Conservation (phyloP, 148 eudicot genomes). For the Linanthus parryae region DNA sequence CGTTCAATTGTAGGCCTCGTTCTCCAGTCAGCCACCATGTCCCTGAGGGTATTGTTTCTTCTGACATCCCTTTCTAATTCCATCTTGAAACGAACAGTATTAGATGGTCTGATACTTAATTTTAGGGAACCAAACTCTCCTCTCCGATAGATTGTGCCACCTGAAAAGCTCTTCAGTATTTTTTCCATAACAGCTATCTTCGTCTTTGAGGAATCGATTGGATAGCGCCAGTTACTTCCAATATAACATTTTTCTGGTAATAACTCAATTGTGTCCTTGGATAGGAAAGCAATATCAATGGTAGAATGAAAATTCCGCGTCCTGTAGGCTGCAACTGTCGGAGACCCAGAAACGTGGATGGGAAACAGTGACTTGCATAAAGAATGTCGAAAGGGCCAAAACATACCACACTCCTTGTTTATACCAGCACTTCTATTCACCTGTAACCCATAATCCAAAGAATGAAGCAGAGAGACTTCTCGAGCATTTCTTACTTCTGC, state of each 20-base stretch:
- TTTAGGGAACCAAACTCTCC: slow-evolving; percentile 19
- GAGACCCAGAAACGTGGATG: slow-evolving; percentile 42
- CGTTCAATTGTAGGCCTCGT: slow-evolving; percentile 49
- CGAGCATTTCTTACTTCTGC: slow-evolving; percentile 40
- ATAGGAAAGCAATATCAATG: slow-evolving; percentile 20
- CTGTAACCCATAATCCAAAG: slow-evolving; percentile 19
- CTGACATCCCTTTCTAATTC: slow-evolving; percentile 39
- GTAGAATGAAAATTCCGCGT: slow-evolving; percentile 19
- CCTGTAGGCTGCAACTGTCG: slow-evolving; percentile 39
- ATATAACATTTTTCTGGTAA: slow-evolving; percentile 41
- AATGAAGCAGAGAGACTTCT: slow-evolving; percentile 32
- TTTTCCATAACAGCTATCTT: slow-evolving; percentile 29
- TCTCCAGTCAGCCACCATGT: slow-evolving; percentile 49
- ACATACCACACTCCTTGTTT: slow-evolving; percentile 4
- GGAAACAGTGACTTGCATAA: slow-evolving; percentile 35
- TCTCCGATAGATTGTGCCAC: slow-evolving; percentile 12
- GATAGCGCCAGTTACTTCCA: slow-evolving; percentile 12
- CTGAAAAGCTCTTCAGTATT: slow-evolving; percentile 24
- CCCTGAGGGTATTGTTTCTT: slow-evolving; percentile 24
- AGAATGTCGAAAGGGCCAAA: slow-evolving; percentile 19
- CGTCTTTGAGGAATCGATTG: slow-evolving; percentile 21
- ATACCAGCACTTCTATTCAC: slow-evolving; percentile 12
- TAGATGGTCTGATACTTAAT: slow-evolving; percentile 30
- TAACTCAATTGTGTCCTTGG: slow-evolving; percentile 37
- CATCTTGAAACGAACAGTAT: slow-evolving; percentile 39